Conservation (phyloP, 2,329 filamentous ascomycete species). For the Tolypocladium tropicale region DNA sequence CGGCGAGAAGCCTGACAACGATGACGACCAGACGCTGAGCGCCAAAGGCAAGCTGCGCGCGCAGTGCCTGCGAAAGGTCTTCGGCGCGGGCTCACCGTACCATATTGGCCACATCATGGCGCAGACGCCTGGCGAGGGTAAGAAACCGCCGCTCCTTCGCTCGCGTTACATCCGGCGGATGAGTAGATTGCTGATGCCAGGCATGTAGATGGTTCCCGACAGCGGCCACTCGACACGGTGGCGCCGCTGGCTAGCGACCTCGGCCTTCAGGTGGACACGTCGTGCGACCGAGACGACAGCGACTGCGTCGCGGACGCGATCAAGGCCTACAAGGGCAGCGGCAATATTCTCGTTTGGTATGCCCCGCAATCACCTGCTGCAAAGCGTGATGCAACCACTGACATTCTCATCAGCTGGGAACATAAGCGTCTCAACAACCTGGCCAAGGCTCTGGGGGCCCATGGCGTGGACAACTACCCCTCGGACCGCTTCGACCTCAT, state of each 20-base stretch:
- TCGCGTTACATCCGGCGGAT: background rate
- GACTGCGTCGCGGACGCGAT: conserved; percentile 43
- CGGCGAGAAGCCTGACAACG: conserved; percentile 48
- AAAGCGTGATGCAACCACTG: background rate
- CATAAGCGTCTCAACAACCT: conserved; percentile 43
- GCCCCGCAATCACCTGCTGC: background rate
- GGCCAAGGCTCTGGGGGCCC: conserved; percentile 38
- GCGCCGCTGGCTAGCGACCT: conserved; percentile 44
- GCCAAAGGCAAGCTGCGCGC: conserved; percentile 42
- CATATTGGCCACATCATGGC: conserved; percentile 50
- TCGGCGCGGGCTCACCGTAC: conserved; percentile 39
- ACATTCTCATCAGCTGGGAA: conserved; percentile 39
- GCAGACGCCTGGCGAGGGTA: conserved; percentile 37
- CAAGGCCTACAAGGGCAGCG: conserved; percentile 31
- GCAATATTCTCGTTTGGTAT: conserved; percentile 49
- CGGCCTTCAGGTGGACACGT: conserved; percentile 41
- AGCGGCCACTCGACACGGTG: conserved; percentile 47
- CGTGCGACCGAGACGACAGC: conserved; percentile 44
- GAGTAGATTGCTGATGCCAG: background rate
- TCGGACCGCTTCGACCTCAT: conserved; percentile 41
- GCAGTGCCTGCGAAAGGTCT: conserved; percentile 48
- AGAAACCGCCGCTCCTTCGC: background rate
- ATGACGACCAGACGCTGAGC: conserved; percentile 35
- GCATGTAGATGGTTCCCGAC: conserved; percentile 35
- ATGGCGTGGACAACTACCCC: conserved; percentile 39